These are phyloP conservation scores for Exophiala dermatitidis DNA, from an alignment of 2,329 filamentous ascomycete species.

Conservation along the genomic window DNA sequence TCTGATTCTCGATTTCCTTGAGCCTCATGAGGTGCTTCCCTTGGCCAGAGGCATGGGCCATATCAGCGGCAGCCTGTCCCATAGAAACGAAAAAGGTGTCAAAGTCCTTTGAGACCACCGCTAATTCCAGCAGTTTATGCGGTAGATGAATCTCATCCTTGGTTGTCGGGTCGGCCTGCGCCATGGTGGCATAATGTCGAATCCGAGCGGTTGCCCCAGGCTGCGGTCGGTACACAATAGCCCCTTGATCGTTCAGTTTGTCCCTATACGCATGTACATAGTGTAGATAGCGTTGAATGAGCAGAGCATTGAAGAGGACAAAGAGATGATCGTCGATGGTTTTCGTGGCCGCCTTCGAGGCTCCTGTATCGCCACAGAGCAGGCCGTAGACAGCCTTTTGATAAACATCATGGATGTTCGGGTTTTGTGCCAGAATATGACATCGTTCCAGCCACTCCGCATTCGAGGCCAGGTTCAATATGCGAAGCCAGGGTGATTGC, in stretches of 20 bases:
- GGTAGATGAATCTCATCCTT: slow-evolving; percentile 38
- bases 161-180: slow-evolving; percentile 24
- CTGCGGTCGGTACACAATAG: slow-evolving; percentile 12
- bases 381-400: slow-evolving; percentile 87
- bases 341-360: slow-evolving; percentile 67
- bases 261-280: slow-evolving; percentile 47
- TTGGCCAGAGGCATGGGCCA: slow-evolving; percentile 28
- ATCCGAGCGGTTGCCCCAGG: slow-evolving; percentile 12
- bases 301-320: slow-evolving; percentile 75
- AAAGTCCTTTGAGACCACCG: slow-evolving; percentile 38
- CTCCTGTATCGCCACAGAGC: slow-evolving; percentile 73
- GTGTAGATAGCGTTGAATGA: slow-evolving; percentile 70
- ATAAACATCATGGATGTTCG: slow-evolving; percentile 60
- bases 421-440: slow-evolving; percentile 48
- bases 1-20: slow-evolving; percentile 26
- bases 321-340: slow-evolving; percentile 85
- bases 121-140: slow-evolving; percentile 40
- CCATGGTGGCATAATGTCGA: slow-evolving; percentile 12
- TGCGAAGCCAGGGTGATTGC: slow-evolving; percentile 29
- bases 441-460: slow-evolving; percentile 21
- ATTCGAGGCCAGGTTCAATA: slow-evolving; percentile 25
- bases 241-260: slow-evolving; percentile 42
- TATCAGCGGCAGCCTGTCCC: slow-evolving; percentile 37
- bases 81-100: slow-evolving; percentile 37
- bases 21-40: slow-evolving; percentile 30